Evolutionary conservation across 176 grass and related monocot genomes (phyloP).

Genomic region (Pharus latifolius): DNA sequence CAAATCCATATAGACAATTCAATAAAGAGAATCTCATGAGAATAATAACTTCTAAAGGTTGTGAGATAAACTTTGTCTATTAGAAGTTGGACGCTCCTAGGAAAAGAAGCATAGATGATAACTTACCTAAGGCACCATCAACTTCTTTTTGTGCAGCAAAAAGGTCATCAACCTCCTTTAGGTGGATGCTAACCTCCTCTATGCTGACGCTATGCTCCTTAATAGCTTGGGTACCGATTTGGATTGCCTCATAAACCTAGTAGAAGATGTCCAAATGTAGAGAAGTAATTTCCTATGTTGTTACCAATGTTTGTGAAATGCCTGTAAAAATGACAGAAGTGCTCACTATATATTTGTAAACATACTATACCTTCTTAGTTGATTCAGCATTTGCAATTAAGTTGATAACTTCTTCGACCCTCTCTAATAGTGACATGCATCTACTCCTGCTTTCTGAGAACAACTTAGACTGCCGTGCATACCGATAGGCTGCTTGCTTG

Average conservation of each 20-base stretch:
- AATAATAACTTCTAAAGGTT: background rate
- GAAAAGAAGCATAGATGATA: conserved; percentile 1
- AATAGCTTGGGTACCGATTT: conserved; percentile 57
- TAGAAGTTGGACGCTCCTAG: background rate
- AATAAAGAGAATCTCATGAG: background rate
- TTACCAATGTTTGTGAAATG: background rate
- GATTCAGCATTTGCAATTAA: conserved; percentile 69
- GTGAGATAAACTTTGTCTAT: background rate
- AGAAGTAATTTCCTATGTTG: background rate
- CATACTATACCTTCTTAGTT: conserved; percentile 49
- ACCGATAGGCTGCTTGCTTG: conserved; percentile 50
- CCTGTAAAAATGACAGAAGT: background rate
- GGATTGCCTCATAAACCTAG: conserved; percentile 87
- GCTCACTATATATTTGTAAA: background rate
- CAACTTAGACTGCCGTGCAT: conserved; percentile 55
- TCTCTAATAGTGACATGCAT: conserved; percentile 44
- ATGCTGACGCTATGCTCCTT: conserved; percentile 59
- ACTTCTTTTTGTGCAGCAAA: conserved; percentile 68
- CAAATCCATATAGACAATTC: background rate
- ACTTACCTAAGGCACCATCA: conserved; percentile 50
- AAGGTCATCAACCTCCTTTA: conserved; percentile 71
- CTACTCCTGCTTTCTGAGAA: conserved; percentile 57
- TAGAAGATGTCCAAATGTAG: conserved; percentile 6
- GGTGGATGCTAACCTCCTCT: conserved; percentile 47
- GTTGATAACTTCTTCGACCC: conserved; percentile 59